Evolutionary conservation across 805 yeast species (phyloP).

Genomic region (Candida andamanensis): DNA sequence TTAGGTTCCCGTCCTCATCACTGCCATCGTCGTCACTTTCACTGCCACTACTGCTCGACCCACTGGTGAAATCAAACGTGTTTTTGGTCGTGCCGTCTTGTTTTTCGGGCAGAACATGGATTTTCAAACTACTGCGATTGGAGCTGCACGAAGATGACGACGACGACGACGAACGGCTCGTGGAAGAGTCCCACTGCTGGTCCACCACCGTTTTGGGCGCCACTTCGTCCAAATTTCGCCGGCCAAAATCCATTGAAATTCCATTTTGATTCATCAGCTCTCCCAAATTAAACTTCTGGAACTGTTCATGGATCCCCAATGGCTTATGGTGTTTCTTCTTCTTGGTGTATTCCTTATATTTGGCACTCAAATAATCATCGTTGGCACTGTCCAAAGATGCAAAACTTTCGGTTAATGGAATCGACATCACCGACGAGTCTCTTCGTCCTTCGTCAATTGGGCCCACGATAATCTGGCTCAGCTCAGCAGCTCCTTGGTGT

Average conservation of each 20-base stretch:
- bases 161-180: conserved; percentile 3
- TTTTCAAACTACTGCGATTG: background rate
- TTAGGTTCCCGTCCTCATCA: conserved; percentile 41
- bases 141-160: background rate
- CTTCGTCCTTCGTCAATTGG: conserved; percentile 26
- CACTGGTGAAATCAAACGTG: conserved; percentile 6
- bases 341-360: conserved; percentile 30
- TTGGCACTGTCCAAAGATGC: conserved; percentile 73
- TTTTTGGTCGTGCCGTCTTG: background rate
- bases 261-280: conserved; percentile 32
- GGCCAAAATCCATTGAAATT: conserved; percentile 6
- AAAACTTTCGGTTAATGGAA: conserved; percentile 69
- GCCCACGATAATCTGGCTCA: conserved; percentile 24
- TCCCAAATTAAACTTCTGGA: conserved; percentile 31
- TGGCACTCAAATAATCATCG: conserved; percentile 45
- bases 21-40: conserved; percentile 19
- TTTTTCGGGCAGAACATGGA: background rate
- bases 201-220: conserved; percentile 12
- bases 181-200: background rate
- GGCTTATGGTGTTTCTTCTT: conserved; percentile 10
- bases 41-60: conserved; percentile 8
- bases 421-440: conserved; percentile 65
- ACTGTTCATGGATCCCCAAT: conserved; percentile 26
- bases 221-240: conserved; percentile 13
- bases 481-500: background rate